Evolutionary conservation across 192 early-diverging fungal genomes (phyloP), one percentile per base, ranked within the genome.

Genomic region (Backusella macrospora): DNA sequence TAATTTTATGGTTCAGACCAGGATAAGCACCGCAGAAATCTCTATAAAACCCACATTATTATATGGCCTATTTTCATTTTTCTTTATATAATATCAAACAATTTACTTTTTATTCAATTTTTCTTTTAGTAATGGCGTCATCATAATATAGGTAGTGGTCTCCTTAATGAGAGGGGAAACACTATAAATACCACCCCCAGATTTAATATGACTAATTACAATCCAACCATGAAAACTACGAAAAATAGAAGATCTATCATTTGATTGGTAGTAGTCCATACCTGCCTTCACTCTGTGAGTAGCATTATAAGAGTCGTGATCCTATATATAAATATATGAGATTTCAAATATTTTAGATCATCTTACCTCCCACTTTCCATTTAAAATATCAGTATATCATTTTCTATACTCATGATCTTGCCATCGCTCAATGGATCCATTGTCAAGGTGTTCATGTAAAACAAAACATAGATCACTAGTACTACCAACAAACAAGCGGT

Each of bases 201-300:
- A 67, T 52, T 64, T 42, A 9, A 76, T 74, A 37, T 75, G 39
- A 10, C 71, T 65, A 7, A 76, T 49, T 7, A 74, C 67, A 9
- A 80, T 21, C 74, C 74, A 80, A 1, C 78, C 78, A 63, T 76
- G 78, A 42, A 80, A 80, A 14, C 62, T 66, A 26, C 79, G 44
- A 47, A 75, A 80, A 47, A 80, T 70, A 10, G 70, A 76, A 10
- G 71, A 72, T 1, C 74, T 64, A 34, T 65, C 70, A 62, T 43
- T 21, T 4, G 26, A 52, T 40, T 75, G 29, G 21, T 80, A 80
- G 15, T 73, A 66, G 23, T 75, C 65, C 71, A 59, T 72, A 15
- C 37, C 37, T 10, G 79, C 79, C 6, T 75, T 59, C 6, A 76
- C 43, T 14, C 73, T 47, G 23, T 80, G 79, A 2, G 73, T 80